Base-by-base conservation (phyloP, 257 asterid genomes). In the Eucommia ulmoides region DNA sequence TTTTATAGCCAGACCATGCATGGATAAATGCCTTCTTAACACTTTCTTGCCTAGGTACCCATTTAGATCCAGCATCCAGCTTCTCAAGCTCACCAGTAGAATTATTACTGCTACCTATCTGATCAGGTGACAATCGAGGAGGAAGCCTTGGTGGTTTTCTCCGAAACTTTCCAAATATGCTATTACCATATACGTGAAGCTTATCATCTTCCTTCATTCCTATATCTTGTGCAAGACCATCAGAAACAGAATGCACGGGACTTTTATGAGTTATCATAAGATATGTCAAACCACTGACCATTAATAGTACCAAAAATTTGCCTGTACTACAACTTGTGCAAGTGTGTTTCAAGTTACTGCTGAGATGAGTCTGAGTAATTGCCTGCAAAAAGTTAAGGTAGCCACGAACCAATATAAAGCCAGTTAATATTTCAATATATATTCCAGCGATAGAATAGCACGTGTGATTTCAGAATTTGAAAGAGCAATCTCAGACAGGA, bases 1-100 rank as follows among this genome's bases (percentile, higher is more conserved):
- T 52, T 47, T 61, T 74, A 66, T 91, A 91, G 45, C 95, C 96
- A 54, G 94, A 76, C 98, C 98, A 91, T 22, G 93, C 96, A 57
- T 91, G 96, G 29, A 79, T 49, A 75, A 91, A 91, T 48, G 94
- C 83, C 22, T 75, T 85, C 72, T 81, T 91, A n/a, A 91, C 95
- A 66, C 47, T 83, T 46, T 69, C 70, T 60, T 86, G 88, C 64
- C 88, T 70, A 55, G 65, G 73, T 46, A 57, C 68, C 96, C 96
- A 91, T 52, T 73, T 71, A 25, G 69, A 68, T 20, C 73, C 78
- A 21, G 60, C 58, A 24, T 65, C 70, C 22, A 49, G 41, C 54
- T 60, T 67, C 53, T 45, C 60, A n/a, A 64, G 24, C 47, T 51
- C 61, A 46, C 53, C 71, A 57, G 67, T 63, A 1, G 92, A 60